A percentile compares a stretch with the other conserved stretches of the same genome.
These are phyloP conservation scores for Galerina sulciceps DNA, from an alignment of 768 basidiomycete genomes.

Conservation along the genomic window DNA sequence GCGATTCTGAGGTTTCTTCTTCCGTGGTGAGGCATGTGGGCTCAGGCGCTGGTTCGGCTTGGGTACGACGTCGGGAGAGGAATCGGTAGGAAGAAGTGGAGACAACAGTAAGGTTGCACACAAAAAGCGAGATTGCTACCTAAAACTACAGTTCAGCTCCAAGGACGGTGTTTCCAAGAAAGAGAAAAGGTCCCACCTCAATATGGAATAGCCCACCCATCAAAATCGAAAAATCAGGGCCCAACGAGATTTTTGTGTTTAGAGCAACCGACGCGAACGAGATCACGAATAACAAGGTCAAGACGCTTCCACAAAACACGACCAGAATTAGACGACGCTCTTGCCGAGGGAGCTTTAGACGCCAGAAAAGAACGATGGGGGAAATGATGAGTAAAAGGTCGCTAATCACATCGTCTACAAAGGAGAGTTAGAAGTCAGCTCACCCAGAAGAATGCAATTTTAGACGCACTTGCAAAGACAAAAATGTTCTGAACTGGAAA, in stretches of 20 bases:
- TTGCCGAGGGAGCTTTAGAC: background rate
- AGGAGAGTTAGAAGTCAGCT: background rate
- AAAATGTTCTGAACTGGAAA: background rate
- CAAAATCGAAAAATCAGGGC: background rate
- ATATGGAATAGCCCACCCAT: background rate
- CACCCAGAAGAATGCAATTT: background rate
- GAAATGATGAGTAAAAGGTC: slow-evolving; percentile 2
- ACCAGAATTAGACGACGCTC: slow-evolving; percentile 4
- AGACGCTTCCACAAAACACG: slow-evolving; percentile 1
- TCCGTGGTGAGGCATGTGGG: background rate
- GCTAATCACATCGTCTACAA: background rate
- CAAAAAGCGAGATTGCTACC: background rate
- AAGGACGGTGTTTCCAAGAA: background rate
- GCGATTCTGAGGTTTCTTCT: too few species aligned
- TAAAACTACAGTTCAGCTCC: background rate
- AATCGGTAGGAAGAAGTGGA: slow-evolving; percentile 1
- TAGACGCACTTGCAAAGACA: background rate
- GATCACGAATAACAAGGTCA: background rate
- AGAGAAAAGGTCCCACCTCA: background rate
- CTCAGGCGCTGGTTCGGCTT: background rate
- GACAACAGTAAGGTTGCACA: background rate
- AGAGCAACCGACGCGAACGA: background rate
- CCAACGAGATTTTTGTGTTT: background rate
- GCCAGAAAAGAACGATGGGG: slow-evolving; percentile 1
- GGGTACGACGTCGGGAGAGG: background rate